Evolutionary conservation across 257 asterid species (phyloP), one percentile per base, ranked within the genome.

Genomic region (Leptodermis oblonga): DNA sequence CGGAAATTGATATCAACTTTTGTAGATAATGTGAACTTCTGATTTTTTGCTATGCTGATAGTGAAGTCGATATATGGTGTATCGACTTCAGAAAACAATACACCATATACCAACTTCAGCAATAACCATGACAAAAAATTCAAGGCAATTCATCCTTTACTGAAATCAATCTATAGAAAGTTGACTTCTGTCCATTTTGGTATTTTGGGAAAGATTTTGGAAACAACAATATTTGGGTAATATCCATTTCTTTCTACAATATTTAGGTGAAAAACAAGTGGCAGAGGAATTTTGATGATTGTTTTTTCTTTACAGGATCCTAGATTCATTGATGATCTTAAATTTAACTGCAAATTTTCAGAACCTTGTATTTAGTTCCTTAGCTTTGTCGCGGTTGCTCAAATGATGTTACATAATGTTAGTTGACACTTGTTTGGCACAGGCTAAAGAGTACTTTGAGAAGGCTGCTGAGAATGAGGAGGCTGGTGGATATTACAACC

Each of bases 381-480:
- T 4, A 28, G 45, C 52, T 56, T 56, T 49, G 23, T 64, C 23
- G 7, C 9, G 26, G 31, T 36, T 20, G 39, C 41, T 18, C 25
- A 45, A 30, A 33, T 49, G 39, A 51, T 25, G 58, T 22, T 62
- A 8, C 28, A 10, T 46, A 58, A 8, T 39, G 46, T 42, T 34
- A 51, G 58, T 52, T 68, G 60, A 43, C 61, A 45, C 78, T 70
- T 77, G 46, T 65, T 67, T 76, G 36, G 59, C 45, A 77, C 87
- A 94, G 99, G 97, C 99, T 9, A 87, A 84, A 76, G 96, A 91
- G 67, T 94, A 89, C 70, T 94, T 94, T 73, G 97, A 91, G 83
- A 94, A 91, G 85, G 99, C 99, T 79, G 97, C 92, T 66, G 87
- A 82, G 55, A 87, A 94, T 72, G 90, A 81, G 65, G 97, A 94